Percentiles rank a stretch among this genome's conserved stretches.
Evolutionary conservation across 257 asterid genomes (phyloP).

Genomic region (Pogostemon cablin): DNA sequence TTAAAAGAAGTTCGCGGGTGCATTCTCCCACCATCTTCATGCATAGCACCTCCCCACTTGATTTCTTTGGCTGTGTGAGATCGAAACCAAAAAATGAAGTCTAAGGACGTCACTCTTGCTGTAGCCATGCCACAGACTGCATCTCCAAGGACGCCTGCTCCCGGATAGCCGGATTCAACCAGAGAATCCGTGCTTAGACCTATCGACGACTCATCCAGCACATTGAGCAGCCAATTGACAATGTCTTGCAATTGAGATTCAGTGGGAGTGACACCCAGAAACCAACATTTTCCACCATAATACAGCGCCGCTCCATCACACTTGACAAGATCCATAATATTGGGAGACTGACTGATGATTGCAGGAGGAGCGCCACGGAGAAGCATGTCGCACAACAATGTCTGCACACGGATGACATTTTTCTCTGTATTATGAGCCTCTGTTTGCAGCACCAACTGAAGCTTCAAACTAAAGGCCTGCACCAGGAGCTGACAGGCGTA

Average conservation of each 20-base stretch:
- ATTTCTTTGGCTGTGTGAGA: slow-evolving; percentile 54
- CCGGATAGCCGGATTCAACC: slow-evolving; percentile 56
- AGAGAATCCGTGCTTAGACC: slow-evolving; percentile 69
- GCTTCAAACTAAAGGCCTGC: slow-evolving; percentile 61
- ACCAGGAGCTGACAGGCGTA: slow-evolving; percentile 63
- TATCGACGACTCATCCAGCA: slow-evolving; percentile 41
- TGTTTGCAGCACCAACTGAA: slow-evolving; percentile 49
- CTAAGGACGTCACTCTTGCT: slow-evolving; percentile 48
- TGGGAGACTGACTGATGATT: slow-evolving; percentile 63
- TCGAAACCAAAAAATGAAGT: slow-evolving; percentile 71
- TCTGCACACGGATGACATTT: slow-evolving; percentile 53
- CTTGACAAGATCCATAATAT: slow-evolving; percentile 63
- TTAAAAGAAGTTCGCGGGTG: slow-evolving; percentile 67
- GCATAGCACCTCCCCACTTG: slow-evolving; percentile 71
- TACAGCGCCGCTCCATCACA: slow-evolving; percentile 74
- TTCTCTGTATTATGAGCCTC: slow-evolving; percentile 52
- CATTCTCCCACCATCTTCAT: slow-evolving; percentile 48
- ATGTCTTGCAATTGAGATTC: slow-evolving; percentile 52
- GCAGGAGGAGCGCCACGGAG: slow-evolving; percentile 60
- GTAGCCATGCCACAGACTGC: slow-evolving; percentile 70
- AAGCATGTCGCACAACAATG: slow-evolving; percentile 67
- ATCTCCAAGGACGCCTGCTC: slow-evolving; percentile 53
- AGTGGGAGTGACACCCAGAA: slow-evolving; percentile 67
- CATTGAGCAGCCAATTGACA: slow-evolving; percentile 49
- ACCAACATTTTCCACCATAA: slow-evolving; percentile 57